These are phyloP conservation scores for Corchorus capsularis DNA, from an alignment of 345 rosid species.

Conservation along the genomic window DNA sequence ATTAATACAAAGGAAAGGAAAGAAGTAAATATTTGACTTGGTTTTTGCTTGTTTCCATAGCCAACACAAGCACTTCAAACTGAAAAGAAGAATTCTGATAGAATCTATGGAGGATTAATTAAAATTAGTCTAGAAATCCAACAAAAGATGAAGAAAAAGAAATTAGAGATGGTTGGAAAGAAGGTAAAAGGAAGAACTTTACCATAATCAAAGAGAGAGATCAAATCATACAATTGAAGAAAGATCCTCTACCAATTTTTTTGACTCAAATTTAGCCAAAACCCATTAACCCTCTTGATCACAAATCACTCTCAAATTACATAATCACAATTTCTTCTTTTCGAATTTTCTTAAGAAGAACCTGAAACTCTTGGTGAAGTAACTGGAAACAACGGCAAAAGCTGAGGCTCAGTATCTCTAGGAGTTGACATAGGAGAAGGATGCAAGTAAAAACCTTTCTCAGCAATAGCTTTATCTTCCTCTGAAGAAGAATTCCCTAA, in stretches of 20 bases:
- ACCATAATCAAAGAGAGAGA: constrained; percentile 38
- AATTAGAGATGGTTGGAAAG: neutral
- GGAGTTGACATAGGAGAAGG: constrained; percentile 93
- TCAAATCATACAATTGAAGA: constrained; percentile 52
- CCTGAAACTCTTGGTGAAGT: constrained; percentile 77
- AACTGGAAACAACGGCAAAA: constrained; percentile 82
- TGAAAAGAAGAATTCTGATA: neutral
- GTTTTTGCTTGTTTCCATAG: neutral
- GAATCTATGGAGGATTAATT: neutral
- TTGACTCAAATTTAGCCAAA: constrained; percentile 27
- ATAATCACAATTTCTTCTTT: neutral
- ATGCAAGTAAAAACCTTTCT: constrained; percentile 85
- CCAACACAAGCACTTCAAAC: neutral
- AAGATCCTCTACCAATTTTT: constrained; percentile 24
- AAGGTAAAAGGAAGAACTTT: constrained; percentile 27
- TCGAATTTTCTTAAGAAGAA: constrained; percentile 37
- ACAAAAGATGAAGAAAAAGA: neutral
- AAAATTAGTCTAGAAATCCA: neutral
- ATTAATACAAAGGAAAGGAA: neutral
- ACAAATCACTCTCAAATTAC: constrained; percentile 21
- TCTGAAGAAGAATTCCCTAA: constrained; percentile 63
- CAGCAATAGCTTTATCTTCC: constrained; percentile 89
- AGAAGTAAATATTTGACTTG: neutral
- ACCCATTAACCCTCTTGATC: constrained; percentile 16
- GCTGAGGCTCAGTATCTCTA: constrained; percentile 87